Percentiles rank a stretch among this genome's conserved stretches.
Evolutionary conservation across 78 protist species (phyloP).

Genomic region (Cyanophora paradoxa): DNA sequence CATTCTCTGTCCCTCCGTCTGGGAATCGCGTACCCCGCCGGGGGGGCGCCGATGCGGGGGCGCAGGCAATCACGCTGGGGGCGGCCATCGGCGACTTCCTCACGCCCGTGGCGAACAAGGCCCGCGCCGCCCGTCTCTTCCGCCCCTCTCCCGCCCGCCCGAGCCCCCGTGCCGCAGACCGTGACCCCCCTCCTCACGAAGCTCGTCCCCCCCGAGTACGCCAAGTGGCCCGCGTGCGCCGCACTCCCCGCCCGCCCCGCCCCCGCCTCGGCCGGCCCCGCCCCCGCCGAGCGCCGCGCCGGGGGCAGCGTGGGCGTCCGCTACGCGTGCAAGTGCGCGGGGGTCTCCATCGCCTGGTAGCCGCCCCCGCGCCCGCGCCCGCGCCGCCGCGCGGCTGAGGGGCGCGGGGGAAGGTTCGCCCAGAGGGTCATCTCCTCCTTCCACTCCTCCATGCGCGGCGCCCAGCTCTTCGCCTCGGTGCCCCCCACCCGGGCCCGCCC

Average conservation of each 20-base stretch:
- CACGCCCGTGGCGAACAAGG: not conserved
- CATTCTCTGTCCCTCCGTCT: not conserved
- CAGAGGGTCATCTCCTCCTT: not conserved
- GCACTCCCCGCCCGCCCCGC: too few species aligned
- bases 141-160: not conserved
- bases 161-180: not conserved
- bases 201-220: not conserved
- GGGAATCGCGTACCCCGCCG: not conserved
- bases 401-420: not conserved
- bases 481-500: too few species aligned
- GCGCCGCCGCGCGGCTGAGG: not conserved
- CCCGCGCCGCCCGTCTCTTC: not conserved
- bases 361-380: not conserved
- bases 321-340: too few species aligned
- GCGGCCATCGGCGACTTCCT: not conserved
- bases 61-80: conserved; percentile 1
- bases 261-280: too few species aligned
- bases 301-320: too few species aligned
- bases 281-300: too few species aligned
- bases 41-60: too few species aligned
- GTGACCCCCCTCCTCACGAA: not conserved
- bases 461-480: too few species aligned
- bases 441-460: too few species aligned
- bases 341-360: not conserved
- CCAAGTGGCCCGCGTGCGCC: not conserved